Evolutionary conservation across 441 rosid genomes (phyloP), one percentile per base, ranked within the genome.

Genomic region (Cnidoscolus chayamansa): DNA sequence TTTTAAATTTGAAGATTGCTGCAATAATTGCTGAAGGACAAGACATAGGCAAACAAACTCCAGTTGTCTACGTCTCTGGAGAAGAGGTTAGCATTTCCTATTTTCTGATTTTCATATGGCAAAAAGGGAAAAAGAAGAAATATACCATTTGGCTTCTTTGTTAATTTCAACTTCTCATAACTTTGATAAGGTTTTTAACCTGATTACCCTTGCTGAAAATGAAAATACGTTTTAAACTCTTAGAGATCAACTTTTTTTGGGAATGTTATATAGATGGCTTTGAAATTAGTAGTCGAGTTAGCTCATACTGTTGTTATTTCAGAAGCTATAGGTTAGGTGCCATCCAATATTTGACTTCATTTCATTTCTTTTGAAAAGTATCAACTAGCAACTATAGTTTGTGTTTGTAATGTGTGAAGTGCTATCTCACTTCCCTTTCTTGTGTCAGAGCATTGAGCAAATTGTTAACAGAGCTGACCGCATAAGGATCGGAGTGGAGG

Each of bases 401-500:
- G 25, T 63, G 16, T 54, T 63, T 63, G 9, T 16, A 43, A 65
- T 25, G 19, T 11, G 40, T 35, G 10, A 31, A 17, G 40, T 43
- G 11, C 51, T 53, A 57, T 64, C 71, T 77, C 10, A 48, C 20
- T 54, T 64, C 37, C 58, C 15, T 16, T 31, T 82, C 25, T 56
- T 79, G 54, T 76, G 76, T 78, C 84, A 94, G 98, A 94, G 99
- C 73, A 89, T 90, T 32, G 96, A 92, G 79, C 99, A 94, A 84
- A 89, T 94, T 75, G 90, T 90, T 72, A 84, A 86, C 81, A 89
- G 99, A 76, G 97, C 97, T 75, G 94, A 85, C 79, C 94, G 97
- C 43, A 49, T 94, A 85, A 77, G 75, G 48, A 90, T 94, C 82
- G 84, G 67, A 71, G 72, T 88, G 25, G 85, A 90, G 45, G 89